Conservation (phyloP, 2,329 filamentous ascomycete genomes). For the Plectosphaerella cucumerina region DNA sequence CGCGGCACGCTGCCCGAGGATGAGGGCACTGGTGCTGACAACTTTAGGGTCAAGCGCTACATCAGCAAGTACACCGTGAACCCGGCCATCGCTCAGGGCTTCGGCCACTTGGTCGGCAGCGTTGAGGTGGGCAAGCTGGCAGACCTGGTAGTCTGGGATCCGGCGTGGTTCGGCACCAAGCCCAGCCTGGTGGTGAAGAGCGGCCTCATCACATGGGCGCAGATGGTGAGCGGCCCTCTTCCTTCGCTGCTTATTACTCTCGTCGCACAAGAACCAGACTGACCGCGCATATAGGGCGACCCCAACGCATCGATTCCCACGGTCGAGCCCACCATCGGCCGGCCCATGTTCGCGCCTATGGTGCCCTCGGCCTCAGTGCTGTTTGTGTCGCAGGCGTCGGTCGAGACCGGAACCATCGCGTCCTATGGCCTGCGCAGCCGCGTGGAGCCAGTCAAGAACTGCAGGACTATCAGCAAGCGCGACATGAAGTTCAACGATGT, state of each 20-base stretch:
- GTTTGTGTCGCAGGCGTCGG: conserved; percentile 74
- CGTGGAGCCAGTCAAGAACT: conserved; percentile 73
- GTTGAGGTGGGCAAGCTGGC: conserved; percentile 87
- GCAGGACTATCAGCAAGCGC: conserved; percentile 69
- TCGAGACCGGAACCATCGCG: conserved; percentile 62
- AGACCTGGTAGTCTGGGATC: conserved; percentile 84
- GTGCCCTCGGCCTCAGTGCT: conserved; percentile 71
- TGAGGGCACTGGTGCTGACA: conserved; percentile 74
- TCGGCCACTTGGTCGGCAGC: conserved; percentile 81
- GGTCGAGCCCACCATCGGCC: conserved; percentile 76
- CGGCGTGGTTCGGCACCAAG: conserved; percentile 82
- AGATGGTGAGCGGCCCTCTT: conserved; percentile 61
- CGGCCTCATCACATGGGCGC: conserved; percentile 75
- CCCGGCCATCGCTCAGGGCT: conserved; percentile 85
- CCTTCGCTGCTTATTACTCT: neutral
- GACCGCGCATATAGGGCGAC: conserved; percentile 54
- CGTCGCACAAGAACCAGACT: neutral
- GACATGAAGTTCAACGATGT: conserved; percentile 89
- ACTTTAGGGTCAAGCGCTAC: conserved; percentile 88
- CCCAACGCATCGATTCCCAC: conserved; percentile 83
- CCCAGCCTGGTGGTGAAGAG: conserved; percentile 79
- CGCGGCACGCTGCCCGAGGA: conserved; percentile 75
- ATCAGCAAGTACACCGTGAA: conserved; percentile 97
- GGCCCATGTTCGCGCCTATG: conserved; percentile 79
- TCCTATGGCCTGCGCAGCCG: conserved; percentile 74